Conservation (phyloP, 257 asterid genomes). For the Leonotis leonurus region DNA sequence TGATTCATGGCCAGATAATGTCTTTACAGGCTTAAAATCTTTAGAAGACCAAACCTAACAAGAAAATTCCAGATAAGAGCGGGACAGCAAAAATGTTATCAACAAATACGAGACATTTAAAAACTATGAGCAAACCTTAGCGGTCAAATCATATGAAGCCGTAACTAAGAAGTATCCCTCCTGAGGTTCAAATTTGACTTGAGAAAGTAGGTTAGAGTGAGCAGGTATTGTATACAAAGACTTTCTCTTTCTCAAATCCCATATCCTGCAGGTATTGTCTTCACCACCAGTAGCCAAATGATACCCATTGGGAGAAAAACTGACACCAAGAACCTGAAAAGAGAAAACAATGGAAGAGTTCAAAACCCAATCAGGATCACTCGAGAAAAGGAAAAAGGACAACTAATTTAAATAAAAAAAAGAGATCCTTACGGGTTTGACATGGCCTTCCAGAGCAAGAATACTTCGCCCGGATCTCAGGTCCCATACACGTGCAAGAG, state of each 20-base stretch:
- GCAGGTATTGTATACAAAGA: constrained; percentile 78
- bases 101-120: background rate
- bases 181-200: constrained; percentile 89
- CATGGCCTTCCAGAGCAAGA: constrained; percentile 89
- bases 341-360: background rate
- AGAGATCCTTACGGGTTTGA: constrained; percentile 63
- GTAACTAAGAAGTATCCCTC: constrained; percentile 90
- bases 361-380: background rate
- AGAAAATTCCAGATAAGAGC: constrained; percentile 9
- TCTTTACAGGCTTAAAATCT: constrained; percentile 83
- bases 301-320: constrained; percentile 92
- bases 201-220: constrained; percentile 82
- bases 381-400: background rate
- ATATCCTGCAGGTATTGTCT: constrained; percentile 91
- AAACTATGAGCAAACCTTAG: constrained; percentile 48
- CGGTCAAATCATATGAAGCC: constrained; percentile 80
- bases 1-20: constrained; percentile 79
- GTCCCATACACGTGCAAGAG: constrained; percentile 98
- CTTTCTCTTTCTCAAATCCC: constrained; percentile 89
- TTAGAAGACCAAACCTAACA: constrained; percentile 81
- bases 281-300: constrained; percentile 96
- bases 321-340: constrained; percentile 65
- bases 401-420: constrained; percentile 6
- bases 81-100: background rate
- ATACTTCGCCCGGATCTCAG: constrained; percentile 85